Evolutionary conservation across 805 yeast genomes (phyloP).

Genomic region (Wickerhamiella parazyma): DNA sequence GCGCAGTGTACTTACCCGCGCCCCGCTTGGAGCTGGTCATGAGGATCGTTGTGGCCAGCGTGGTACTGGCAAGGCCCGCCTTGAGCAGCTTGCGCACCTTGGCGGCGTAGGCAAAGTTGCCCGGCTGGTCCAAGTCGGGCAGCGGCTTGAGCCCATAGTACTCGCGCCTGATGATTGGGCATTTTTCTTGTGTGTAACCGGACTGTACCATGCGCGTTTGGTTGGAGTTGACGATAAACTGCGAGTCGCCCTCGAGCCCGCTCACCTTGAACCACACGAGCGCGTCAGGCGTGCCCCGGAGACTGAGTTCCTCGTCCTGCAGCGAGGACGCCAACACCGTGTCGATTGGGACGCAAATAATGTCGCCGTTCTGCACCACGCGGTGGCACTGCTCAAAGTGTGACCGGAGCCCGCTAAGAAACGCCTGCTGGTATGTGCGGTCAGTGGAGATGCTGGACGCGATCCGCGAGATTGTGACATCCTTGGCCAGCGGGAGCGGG

Average conservation of each 20-base stretch:
- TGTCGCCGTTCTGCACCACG: slow-evolving; percentile 49
- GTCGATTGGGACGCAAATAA: slow-evolving; percentile 69
- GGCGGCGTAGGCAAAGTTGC: slow-evolving; percentile 35
- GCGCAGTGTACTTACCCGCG: slow-evolving; percentile 62
- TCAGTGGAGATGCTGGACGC: slow-evolving; percentile 60
- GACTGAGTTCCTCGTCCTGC: slow-evolving; percentile 26
- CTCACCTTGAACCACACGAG: slow-evolving; percentile 78
- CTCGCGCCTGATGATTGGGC: slow-evolving; percentile 31
- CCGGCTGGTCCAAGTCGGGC: slow-evolving; percentile 26
- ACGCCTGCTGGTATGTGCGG: slow-evolving; percentile 43
- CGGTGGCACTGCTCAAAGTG: slow-evolving; percentile 47
- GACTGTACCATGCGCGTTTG: slow-evolving; percentile 57
- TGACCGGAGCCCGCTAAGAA: slow-evolving; percentile 45
- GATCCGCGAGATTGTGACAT: slow-evolving; percentile 52
- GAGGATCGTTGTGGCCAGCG: slow-evolving; percentile 47
- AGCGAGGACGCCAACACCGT: slow-evolving; percentile 47
- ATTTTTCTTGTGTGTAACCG: slow-evolving; percentile 35
- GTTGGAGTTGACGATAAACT: slow-evolving; percentile 48
- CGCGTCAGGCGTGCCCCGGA: slow-evolving; percentile 50
- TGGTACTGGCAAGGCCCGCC: slow-evolving; percentile 31
- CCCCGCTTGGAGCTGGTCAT: slow-evolving; percentile 59
- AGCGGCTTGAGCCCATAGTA: slow-evolving; percentile 34
- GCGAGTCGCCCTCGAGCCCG: slow-evolving; percentile 27
- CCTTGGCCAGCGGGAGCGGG: slow-evolving; percentile 38
- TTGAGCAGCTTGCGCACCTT: slow-evolving; percentile 40